Base-by-base conservation (phyloP, 495 filamentous ascomycete genomes). In the Penicillium manginii region DNA sequence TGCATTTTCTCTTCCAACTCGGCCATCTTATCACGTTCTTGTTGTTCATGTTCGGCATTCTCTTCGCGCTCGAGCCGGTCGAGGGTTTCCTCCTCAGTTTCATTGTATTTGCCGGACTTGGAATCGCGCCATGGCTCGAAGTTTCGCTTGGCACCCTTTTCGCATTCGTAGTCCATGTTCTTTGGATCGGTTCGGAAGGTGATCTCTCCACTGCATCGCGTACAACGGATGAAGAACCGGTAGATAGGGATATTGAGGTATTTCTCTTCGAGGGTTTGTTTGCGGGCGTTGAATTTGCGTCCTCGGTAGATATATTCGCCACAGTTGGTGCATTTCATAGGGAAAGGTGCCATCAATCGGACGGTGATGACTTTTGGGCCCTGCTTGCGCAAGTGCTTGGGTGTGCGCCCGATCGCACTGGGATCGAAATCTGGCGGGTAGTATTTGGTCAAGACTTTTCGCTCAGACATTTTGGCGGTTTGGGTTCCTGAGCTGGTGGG, bases 341-440 rank as follows among this genome's bases (percentile, higher is more conserved):
- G 82, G 71, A 98, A 99, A 57, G 96, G 96, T 0, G 94, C 92
- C 91, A 98, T 98, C 18, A 99, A 80, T n/a, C 96, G 90, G 47
- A 97, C 92, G 4, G 88, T 91, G 67, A 93, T 90, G 18, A 91
- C 84, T 60, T 93, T 93, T 4, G 90, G 90, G 5, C 91, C 91
- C 33, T 83, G 77, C 33, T 73, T 57, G 19, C 70, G 64, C 6
- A 73, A 64, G 52, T 84, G 79, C 65, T 93, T 94, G 29, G 87
- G 86, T 4, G 85, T 84, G 47, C 91, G 88, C 52, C 83, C 80
- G 77, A 93, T 86, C 63, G 88, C 88, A 26, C 86, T 88, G 17
- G 96, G 96, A 77, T 99, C 96, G 76, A 98, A 99, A 74, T 99
- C 96, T 22, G 96, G 92, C 35, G 94, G 94, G 73, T 96, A 98